A percentile compares a stretch with the other conserved stretches of the same genome.
Conservation (phyloP, 225 moss, liverwort and hornwort species). For the Climacium dendroides region DNA sequence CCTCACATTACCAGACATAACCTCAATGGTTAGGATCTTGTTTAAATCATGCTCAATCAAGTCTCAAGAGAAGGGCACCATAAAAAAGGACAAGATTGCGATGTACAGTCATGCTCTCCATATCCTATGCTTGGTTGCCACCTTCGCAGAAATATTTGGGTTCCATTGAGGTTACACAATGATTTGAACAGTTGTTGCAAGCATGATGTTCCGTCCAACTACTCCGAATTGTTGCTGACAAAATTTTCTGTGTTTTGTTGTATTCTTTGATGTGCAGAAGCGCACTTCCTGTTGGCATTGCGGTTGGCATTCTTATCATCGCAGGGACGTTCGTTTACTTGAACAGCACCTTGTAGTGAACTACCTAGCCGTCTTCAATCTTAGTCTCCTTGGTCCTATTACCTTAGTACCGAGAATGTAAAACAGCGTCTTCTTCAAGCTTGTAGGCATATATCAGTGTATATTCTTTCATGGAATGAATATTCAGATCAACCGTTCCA, state of each 20-base stretch:
- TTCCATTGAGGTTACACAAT: neutral
- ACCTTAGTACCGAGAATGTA: neutral
- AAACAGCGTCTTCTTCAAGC: neutral
- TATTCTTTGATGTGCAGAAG: conserved; percentile 13
- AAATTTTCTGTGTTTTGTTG: neutral
- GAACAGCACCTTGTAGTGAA: conserved; percentile 30
- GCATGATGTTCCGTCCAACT: neutral
- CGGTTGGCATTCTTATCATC: conserved; percentile 18
- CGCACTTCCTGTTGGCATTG: conserved; percentile 35
- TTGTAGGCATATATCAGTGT: conserved; percentile 7
- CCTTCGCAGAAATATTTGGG: neutral
- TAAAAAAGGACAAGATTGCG: neutral
- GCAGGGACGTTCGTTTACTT: conserved; percentile 33
- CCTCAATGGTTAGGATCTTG: neutral
- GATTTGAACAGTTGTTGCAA: neutral
- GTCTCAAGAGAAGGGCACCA: neutral
- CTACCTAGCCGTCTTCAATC: neutral
- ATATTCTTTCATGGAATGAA: conserved; percentile 25
- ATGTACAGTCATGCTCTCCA: neutral
- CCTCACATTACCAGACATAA: too few relatives aligned
- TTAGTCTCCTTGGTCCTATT: neutral
- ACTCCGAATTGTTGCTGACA: neutral
- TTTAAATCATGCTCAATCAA: neutral
- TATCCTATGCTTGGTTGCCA: neutral
- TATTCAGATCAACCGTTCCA: neutral